Conservation (phyloP, 192 early-diverging fungal species). For the Rhizophagus prolifer region DNA sequence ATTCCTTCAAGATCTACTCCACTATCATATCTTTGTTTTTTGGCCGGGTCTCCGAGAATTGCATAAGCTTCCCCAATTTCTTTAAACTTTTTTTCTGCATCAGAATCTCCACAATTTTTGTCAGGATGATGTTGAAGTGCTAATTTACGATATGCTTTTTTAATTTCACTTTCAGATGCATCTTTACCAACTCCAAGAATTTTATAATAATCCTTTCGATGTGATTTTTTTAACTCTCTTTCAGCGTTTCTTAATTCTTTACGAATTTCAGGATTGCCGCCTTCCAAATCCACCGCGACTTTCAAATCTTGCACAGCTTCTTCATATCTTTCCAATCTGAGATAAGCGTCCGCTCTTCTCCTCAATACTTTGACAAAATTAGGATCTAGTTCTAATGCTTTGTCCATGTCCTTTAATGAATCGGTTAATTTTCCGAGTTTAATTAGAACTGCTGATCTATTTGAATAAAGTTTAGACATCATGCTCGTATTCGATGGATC, state of each 20-base stretch:
- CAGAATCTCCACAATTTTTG: constrained; percentile 71
- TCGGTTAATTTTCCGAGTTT: constrained; percentile 62
- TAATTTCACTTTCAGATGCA: constrained; percentile 77
- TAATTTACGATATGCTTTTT: constrained; percentile 80
- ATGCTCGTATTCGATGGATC: constrained; percentile 64
- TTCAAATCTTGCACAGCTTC: constrained; percentile 81
- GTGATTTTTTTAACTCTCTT: constrained; percentile 63
- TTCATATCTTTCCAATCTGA: constrained; percentile 72
- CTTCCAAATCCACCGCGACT: constrained; percentile 55
- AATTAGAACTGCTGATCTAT: constrained; percentile 69
- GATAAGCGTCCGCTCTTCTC: constrained; percentile 71
- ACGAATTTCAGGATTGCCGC: constrained; percentile 53
- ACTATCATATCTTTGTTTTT: constrained; percentile 78
- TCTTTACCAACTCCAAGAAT: constrained; percentile 76
- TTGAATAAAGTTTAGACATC: constrained; percentile 70
- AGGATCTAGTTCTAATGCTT: constrained; percentile 63
- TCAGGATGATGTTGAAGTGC: constrained; percentile 92
- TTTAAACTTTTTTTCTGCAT: constrained; percentile 80
- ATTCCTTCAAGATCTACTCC: constrained; percentile 78
- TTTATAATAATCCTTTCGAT: constrained; percentile 96
- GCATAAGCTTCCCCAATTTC: constrained; percentile 79
- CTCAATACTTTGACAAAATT: constrained; percentile 74
- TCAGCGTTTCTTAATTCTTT: constrained; percentile 57
- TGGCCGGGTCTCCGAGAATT: constrained; percentile 76
- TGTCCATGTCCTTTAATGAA: constrained; percentile 61